Conservation (phyloP, 371 early-diverging fungal genomes). For the Mucor sp. region DNA sequence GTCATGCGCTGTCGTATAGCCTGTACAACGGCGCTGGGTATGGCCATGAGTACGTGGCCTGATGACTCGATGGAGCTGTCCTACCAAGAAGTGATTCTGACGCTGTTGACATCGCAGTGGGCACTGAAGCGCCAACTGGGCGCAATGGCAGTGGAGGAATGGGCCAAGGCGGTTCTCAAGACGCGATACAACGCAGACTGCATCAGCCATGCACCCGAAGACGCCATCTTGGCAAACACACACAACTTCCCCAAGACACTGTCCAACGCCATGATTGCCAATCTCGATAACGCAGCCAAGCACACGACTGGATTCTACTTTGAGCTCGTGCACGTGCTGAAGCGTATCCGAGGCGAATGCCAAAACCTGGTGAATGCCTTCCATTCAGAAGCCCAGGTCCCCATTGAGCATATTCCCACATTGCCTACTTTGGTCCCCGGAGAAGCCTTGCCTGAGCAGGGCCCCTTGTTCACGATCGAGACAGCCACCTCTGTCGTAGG, state of each 20-base stretch:
- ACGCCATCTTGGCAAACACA: slow-evolving; percentile 37
- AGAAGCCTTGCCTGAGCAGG: slow-evolving; percentile 45
- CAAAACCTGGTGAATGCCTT: slow-evolving; percentile 68
- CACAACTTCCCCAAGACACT: slow-evolving; percentile 55
- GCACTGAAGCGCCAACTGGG: slow-evolving; percentile 82
- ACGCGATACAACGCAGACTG: slow-evolving; percentile 47
- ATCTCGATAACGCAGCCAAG: slow-evolving; percentile 47
- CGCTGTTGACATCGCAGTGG: slow-evolving; percentile 67
- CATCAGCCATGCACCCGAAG: slow-evolving; percentile 46
- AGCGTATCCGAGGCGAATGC: slow-evolving; percentile 76
- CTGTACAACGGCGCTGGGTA: slow-evolving; percentile 81
- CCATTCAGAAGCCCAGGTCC: slow-evolving; percentile 55
- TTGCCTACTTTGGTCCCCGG: slow-evolving; percentile 63
- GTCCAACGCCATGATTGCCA: slow-evolving; percentile 56
- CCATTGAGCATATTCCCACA: slow-evolving; percentile 49
- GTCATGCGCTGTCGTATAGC: slow-evolving; percentile 84
- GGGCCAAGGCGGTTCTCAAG: slow-evolving; percentile 62
- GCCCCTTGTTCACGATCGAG: slow-evolving; percentile 64
- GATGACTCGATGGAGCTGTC: slow-evolving; percentile 59
- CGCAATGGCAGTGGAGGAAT: slow-evolving; percentile 83
- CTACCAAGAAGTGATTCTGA: slow-evolving; percentile 53
- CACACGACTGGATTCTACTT: slow-evolving; percentile 53
- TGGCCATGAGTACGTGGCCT: slow-evolving; percentile 69
- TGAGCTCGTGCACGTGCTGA: slow-evolving; percentile 73
- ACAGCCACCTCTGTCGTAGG: slow-evolving; percentile 59